These are phyloP conservation scores for Agaricus bisporus DNA, from an alignment of 768 basidiomycete genomes.

Conservation along the genomic window DNA sequence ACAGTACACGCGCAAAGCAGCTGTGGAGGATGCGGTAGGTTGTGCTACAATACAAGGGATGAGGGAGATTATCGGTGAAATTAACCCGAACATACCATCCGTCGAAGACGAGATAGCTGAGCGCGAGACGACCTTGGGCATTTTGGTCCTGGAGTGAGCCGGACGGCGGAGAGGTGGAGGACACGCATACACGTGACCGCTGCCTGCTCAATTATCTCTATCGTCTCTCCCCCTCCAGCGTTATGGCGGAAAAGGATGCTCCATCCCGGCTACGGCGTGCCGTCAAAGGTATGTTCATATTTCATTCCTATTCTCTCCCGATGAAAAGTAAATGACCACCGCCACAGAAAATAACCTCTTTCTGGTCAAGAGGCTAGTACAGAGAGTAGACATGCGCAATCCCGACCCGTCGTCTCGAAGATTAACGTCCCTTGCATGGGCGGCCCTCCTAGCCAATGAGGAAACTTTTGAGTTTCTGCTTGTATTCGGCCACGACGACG, in stretches of 20 bases:
- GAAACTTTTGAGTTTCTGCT: constrained; percentile 93
- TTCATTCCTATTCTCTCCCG: neutral
- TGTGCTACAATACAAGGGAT: constrained; percentile 41
- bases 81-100: constrained; percentile 49
- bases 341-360: constrained; percentile 87
- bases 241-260: constrained; percentile 81
- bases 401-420: constrained; percentile 71
- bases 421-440: constrained; percentile 89
- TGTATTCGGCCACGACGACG: constrained; percentile 84
- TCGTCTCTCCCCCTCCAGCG: constrained; percentile 16
- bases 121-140: constrained; percentile 92
- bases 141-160: constrained; percentile 22
- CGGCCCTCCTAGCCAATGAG: constrained; percentile 81
- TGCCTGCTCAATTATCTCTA: neutral
- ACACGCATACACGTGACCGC: constrained; percentile 13
- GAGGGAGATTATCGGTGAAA: neutral
- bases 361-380: constrained; percentile 82
- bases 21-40: constrained; percentile 73
- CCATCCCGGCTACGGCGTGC: constrained; percentile 70
- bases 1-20: constrained; percentile 81
- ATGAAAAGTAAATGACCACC: constrained; percentile 14
- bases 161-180: constrained; percentile 2
- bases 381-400: constrained; percentile 86
- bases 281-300: constrained; percentile 54
- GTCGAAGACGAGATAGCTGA: constrained; percentile 86